Conservation (phyloP, 1,284 basidiomycete species). For the Sanghuangporus baumii region DNA sequence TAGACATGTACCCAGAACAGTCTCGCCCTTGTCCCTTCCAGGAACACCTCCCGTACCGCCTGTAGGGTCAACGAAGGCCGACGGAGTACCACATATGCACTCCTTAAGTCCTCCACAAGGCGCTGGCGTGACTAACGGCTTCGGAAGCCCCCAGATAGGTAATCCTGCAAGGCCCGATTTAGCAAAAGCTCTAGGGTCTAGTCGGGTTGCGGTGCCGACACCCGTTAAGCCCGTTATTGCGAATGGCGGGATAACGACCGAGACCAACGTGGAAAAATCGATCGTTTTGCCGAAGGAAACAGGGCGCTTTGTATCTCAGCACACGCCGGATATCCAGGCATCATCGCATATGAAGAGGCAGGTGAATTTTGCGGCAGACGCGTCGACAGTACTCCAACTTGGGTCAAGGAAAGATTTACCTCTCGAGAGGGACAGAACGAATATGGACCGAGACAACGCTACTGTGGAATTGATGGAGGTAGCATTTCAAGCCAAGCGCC, state of each 20-base stretch:
- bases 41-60: constrained; percentile 1
- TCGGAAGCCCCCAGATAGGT: background rate
- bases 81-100: background rate
- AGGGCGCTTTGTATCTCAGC: background rate
- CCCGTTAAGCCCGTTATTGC: background rate
- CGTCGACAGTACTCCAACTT: background rate
- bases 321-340: background rate
- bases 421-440: background rate
- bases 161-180: background rate
- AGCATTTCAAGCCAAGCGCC: background rate
- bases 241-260: background rate
- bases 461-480: background rate
- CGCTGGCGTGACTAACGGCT: no score
- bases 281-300: background rate
- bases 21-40: background rate
- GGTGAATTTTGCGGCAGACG: background rate
- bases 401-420: background rate
- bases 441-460: background rate
- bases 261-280: background rate
- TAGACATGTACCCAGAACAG: background rate
- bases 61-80: no score
- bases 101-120: background rate
- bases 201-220: background rate
- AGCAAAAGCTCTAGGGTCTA: background rate
- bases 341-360: background rate